Conservation (phyloP, 768 basidiomycete species). For the Lactifluus volemus region DNA sequence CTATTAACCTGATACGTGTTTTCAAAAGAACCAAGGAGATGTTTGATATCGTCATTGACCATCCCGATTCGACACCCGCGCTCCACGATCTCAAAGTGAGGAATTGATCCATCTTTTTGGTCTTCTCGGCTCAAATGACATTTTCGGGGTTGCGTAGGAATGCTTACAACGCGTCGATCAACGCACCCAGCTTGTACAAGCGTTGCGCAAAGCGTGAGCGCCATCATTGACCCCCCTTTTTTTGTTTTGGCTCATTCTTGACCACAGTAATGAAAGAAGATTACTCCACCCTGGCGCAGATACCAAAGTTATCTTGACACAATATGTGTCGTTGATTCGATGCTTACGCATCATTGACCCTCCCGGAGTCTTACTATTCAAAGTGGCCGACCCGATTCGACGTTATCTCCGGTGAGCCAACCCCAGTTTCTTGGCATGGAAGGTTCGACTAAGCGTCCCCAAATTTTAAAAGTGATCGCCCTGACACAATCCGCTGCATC, state of each 20-base stretch:
- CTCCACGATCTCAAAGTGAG: constrained; percentile 76
- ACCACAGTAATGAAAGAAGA: constrained; percentile 66
- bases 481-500: constrained; percentile 91
- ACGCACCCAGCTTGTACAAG: constrained; percentile 62
- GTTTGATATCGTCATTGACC: constrained; percentile 94
- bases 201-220: constrained; percentile 71
- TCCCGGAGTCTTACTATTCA: constrained; percentile 84
- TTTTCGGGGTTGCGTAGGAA: constrained; percentile 36
- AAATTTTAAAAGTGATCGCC: constrained; percentile 45
- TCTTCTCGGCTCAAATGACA: background rate
- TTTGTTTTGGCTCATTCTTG: background rate
- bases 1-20: background rate
- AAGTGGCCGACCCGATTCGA: constrained; percentile 89
- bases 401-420: constrained; percentile 66
- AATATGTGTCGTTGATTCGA: constrained; percentile 90
- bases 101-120: background rate
- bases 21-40: constrained; percentile 66
- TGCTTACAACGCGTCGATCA: constrained; percentile 77
- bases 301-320: constrained; percentile 79
- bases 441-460: background rate
- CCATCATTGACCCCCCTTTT: background rate
- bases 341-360: constrained; percentile 88
- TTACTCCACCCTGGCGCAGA: constrained; percentile 94
- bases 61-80: constrained; percentile 78
- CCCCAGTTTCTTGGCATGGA: background rate